These are phyloP conservation scores for Cladorrhinum sp. DNA, from an alignment of 2,329 filamentous ascomycete genomes.

Conservation along the genomic window DNA sequence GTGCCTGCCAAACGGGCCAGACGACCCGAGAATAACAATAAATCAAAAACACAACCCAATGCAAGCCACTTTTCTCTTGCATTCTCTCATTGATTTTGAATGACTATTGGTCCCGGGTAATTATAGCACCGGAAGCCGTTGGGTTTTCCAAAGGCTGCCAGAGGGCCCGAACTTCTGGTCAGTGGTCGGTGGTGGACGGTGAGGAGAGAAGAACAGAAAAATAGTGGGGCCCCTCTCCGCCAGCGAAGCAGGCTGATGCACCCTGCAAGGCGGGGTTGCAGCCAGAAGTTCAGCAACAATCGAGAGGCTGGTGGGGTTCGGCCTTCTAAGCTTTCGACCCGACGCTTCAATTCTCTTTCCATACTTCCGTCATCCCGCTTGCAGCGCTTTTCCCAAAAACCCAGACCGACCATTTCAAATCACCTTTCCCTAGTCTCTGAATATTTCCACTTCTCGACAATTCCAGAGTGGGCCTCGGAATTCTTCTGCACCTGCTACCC, in stretches of 20 bases:
- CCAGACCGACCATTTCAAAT: conserved; percentile 8
- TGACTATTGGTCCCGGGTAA: too few relatives aligned
- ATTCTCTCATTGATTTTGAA: not conserved
- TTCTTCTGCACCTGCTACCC: not conserved
- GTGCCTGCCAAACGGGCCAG: not conserved
- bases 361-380: conserved; percentile 27
- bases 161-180: not conserved
- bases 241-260: not conserved
- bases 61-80: not conserved
- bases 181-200: not conserved
- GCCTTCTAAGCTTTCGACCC: conserved; percentile 30
- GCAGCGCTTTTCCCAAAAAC: conserved; percentile 10
- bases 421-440: not conserved
- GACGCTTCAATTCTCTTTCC: conserved; percentile 28
- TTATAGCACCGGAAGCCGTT: not conserved
- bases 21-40: not conserved
- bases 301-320: conserved; percentile 32
- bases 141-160: not conserved
- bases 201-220: not conserved
- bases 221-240: not conserved
- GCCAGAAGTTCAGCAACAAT: conserved; percentile 23
- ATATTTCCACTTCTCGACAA: conserved; percentile 2
- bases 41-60: not conserved
- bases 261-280: conserved; percentile 25
- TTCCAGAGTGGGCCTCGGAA: not conserved